Conservation (phyloP, 2,329 filamentous ascomycete species). For the Thelonectria rubi region DNA sequence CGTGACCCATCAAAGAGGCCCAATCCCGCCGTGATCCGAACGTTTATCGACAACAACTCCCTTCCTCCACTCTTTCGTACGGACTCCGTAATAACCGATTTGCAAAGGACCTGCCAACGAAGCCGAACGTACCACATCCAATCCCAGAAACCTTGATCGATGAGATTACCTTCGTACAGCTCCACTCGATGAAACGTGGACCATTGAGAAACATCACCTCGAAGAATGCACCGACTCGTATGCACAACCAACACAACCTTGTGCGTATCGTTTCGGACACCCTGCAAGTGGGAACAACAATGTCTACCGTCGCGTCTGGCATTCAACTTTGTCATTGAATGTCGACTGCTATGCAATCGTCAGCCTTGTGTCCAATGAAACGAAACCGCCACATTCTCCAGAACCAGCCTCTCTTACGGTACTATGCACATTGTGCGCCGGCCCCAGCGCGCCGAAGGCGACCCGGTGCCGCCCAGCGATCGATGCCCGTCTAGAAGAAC, state of each 20-base stretch:
- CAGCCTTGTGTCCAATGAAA: no score
- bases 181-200: slow-evolving; percentile 3
- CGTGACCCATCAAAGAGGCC: slow-evolving; percentile 2
- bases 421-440: slow-evolving; percentile 55
- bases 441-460: slow-evolving; percentile 53
- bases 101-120: not conserved
- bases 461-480: slow-evolving; percentile 54
- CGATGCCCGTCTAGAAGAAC: slow-evolving; percentile 56
- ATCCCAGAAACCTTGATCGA: slow-evolving; percentile 6
- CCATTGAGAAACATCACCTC: slow-evolving; percentile 3
- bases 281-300: no score
- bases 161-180: slow-evolving; percentile 18
- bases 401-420: no score
- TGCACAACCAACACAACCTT: no score
- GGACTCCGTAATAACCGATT: no score
- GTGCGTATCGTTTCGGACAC: no score
- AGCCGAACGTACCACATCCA: not conserved
- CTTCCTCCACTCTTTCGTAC: slow-evolving; percentile 4
- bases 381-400: no score
- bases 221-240: no score
- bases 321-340: no score
- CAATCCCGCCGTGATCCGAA: not conserved
- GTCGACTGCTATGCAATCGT: no score
- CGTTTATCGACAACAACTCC: not conserved
- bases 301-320: no score